Evolutionary conservation across 345 rosid genomes (phyloP), one percentile per base, ranked within the genome.

Genomic region (Boechera divaricarpa): DNA sequence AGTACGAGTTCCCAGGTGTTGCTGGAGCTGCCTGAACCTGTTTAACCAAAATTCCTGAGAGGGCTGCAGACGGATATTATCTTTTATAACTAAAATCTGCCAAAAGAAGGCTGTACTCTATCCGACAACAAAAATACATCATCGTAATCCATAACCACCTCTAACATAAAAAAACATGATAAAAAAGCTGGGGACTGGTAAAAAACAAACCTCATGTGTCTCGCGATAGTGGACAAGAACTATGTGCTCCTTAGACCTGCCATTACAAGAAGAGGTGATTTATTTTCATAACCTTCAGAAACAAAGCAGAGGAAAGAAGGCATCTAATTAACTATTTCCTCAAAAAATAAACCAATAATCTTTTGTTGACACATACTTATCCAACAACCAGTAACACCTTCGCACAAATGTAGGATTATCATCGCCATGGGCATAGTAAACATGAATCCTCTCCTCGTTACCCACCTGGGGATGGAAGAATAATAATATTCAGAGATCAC

Each of bases 211-310:
- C 97, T 92, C 98, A 74, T 82, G 90, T 60, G 97, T 96, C 82
- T 92, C 96, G 33, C 99, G 99, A 58, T 96, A 96, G 82, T 96
- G 99, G 74, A 96, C 99, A 63, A 96, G 99, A 81, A 96, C 99
- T 68, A 90, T 87, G 83, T 96, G 91, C 74, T 96, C 99, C 69
- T 89, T 80, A 76, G 83, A 76, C 96, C 99, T 96, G 54, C 38
- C 63, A 55, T 67, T 11, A 18, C 6, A 79, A 66, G 33, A 67
- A 39, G 55, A 68, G 13, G 55, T 38, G 48, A 35, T 24, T 29
- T 26, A 53, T 45, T 54, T 18, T 48, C 47, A 49, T 49, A 56
- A 15, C 35, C 10, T 57, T 56, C 6, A 69, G 63, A 67, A 76
- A 74, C 3, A n/a, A 42, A 52, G 65, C 35, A 44, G 42, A 39